These are phyloP conservation scores for Pythium phragmitis DNA, from an alignment of 352 stramenopile species.

Conservation along the genomic window DNA sequence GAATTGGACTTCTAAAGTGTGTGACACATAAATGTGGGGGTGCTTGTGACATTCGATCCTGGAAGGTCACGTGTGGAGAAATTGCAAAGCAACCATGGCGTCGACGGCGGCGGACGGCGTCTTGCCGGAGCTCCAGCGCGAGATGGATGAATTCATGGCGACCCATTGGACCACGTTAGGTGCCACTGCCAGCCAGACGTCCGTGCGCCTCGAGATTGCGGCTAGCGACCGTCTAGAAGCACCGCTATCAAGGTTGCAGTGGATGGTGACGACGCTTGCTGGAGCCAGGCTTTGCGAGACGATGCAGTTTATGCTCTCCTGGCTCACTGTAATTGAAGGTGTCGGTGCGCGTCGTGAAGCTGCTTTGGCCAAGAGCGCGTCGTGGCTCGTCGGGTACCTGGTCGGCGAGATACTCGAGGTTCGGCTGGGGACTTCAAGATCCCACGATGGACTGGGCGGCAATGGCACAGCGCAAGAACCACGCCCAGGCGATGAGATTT, in stretches of 20 bases:
- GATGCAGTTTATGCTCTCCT: slow-evolving; percentile 33
- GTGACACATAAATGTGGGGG: not conserved
- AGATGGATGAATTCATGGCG: slow-evolving; percentile 61
- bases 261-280: slow-evolving; percentile 25
- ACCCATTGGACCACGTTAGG: slow-evolving; percentile 27
- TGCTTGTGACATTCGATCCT: slow-evolving; percentile 18
- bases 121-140: slow-evolving; percentile 46
- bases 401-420: slow-evolving; percentile 34
- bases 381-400: slow-evolving; percentile 49
- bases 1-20: not conserved
- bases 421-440: not conserved
- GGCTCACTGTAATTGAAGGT: slow-evolving; percentile 40
- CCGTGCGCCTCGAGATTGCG: slow-evolving; percentile 5
- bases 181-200: slow-evolving; percentile 12
- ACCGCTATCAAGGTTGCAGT: slow-evolving; percentile 32
- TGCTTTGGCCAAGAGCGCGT: slow-evolving; percentile 26
- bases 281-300: slow-evolving; percentile 22
- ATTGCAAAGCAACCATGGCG: slow-evolving; percentile 6
- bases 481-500: not conserved
- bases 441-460: not conserved
- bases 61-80: slow-evolving; percentile 17
- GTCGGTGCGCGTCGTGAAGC: not conserved
- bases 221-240: slow-evolving; percentile 1
- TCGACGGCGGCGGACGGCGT: slow-evolving; percentile 24
- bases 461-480: not conserved